phyloP scores from a whole-genome alignment of 257 asterid genomes.

The Gentiana straminea region DNA sequence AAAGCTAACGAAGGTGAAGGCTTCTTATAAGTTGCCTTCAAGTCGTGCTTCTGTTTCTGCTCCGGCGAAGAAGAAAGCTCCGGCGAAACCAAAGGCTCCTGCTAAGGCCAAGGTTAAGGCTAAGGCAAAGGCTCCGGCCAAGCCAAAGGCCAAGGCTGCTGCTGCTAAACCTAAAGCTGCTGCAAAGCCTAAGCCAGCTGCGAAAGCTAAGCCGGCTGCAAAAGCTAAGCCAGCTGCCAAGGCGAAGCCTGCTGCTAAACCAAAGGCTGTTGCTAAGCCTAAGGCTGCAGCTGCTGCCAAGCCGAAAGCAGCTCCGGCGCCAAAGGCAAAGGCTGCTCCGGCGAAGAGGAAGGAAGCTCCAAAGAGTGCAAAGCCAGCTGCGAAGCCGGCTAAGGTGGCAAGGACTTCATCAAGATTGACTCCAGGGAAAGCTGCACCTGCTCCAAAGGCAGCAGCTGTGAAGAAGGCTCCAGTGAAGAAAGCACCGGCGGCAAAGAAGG shows the following conservation, averaged over 20 bases:
- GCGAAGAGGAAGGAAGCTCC: conserved; percentile 11
- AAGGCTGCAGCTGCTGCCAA: neutral
- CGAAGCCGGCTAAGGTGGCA: conserved; percentile 42
- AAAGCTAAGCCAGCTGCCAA: conserved; percentile 3
- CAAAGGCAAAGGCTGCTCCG: conserved; percentile 19
- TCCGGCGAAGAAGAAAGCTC: conserved; percentile 3
- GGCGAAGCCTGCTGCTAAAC: conserved; percentile 3
- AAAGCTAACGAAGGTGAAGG: conserved; percentile 56
- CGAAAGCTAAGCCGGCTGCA: conserved; percentile 2
- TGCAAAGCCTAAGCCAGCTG: conserved; percentile 9
- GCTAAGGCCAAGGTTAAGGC: conserved; percentile 1
- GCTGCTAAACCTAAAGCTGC: neutral
- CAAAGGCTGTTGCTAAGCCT: conserved; percentile 6
- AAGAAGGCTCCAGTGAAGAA: conserved; percentile 15
- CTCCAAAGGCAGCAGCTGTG: neutral
- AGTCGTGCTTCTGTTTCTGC: neutral
- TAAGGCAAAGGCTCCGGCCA: neutral
- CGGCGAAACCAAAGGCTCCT: neutral
- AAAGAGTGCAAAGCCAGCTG: conserved; percentile 19
- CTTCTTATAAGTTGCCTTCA: conserved; percentile 33
- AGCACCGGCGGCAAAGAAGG: conserved; percentile 2
- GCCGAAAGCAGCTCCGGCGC: conserved; percentile 5
- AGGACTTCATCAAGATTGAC: conserved; percentile 36
- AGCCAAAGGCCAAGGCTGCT: conserved; percentile 5
- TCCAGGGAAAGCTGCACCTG: conserved; percentile 23